phyloP scores from a whole-genome alignment of 441 rosid species.

The Monsonia emarginata region DNA sequence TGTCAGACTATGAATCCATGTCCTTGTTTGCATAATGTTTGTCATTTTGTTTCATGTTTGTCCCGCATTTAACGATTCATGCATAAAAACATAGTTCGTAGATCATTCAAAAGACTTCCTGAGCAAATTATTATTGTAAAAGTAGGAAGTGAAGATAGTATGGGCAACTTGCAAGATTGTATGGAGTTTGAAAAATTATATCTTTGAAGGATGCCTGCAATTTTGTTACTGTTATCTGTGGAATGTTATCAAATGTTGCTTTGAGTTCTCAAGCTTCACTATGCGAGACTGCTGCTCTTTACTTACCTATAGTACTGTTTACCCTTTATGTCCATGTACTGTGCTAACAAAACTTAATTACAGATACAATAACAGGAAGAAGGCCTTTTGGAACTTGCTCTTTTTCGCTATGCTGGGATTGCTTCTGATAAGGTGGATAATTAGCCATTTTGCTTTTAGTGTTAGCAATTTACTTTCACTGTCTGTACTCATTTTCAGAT shows the following conservation, averaged over 20 bases:
- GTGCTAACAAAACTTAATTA: slow-evolving; percentile 15
- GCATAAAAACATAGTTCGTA: too few species aligned
- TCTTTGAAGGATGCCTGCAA: not conserved
- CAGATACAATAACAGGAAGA: slow-evolving; percentile 85
- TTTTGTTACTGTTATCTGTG: not conserved
- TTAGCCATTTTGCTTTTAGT: slow-evolving; percentile 14
- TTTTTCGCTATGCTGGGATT: slow-evolving; percentile 51
- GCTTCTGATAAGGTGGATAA: slow-evolving; percentile 52
- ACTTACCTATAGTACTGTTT: slow-evolving; percentile 4
- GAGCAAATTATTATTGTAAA: too few species aligned
- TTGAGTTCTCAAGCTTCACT: not conserved
- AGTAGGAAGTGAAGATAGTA: not conserved
- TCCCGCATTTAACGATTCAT: not conserved
- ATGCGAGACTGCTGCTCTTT: not conserved
- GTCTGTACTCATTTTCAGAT: slow-evolving; percentile 22
- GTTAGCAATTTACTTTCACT: slow-evolving; percentile 12
- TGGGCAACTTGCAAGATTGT: not conserved
- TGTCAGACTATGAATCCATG: not conserved
- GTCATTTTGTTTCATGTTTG: not conserved
- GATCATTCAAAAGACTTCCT: too few species aligned
- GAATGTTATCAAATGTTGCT: not conserved
- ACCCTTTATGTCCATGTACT: not conserved
- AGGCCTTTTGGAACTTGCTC: slow-evolving; percentile 62
- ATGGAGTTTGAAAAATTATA: too few species aligned
- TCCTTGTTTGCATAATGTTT: not conserved